Evolutionary conservation across 306 rosid species (phyloP).

Genomic region (Sicyos edulis): DNA sequence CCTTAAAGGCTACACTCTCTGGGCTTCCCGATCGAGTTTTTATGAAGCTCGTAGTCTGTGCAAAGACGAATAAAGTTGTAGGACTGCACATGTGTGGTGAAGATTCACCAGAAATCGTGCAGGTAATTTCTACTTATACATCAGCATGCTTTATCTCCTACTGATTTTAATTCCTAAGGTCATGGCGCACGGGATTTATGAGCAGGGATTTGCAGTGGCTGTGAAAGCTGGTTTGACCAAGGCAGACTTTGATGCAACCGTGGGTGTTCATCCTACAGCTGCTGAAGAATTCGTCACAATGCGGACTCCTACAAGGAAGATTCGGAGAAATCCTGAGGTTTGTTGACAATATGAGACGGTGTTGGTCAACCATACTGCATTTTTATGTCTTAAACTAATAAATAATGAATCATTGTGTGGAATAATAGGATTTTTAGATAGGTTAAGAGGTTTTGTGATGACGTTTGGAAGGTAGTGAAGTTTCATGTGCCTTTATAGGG

Average conservation of each 20-base stretch:
- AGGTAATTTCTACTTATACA: constrained; percentile 40
- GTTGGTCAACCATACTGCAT: background rate
- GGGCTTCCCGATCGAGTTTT: constrained; percentile 86
- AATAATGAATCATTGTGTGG: background rate
- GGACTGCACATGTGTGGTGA: constrained; percentile 96
- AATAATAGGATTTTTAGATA: background rate
- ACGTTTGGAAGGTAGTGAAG: background rate
- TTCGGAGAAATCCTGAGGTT: constrained; percentile 57
- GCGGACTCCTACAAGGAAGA: constrained; percentile 76
- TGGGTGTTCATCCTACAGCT: constrained; percentile 91
- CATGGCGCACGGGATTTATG: constrained; percentile 15
- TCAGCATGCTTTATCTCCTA: constrained; percentile 13
- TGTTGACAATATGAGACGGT: constrained; percentile 20
- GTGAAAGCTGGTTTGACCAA: constrained; percentile 90
- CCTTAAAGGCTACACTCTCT: constrained; percentile 87
- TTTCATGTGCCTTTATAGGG: background rate
- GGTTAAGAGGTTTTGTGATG: background rate
- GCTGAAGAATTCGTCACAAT: constrained; percentile 93
- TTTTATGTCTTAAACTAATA: background rate
- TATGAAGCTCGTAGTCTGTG: constrained; percentile 83
- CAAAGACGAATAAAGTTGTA: constrained; percentile 62
- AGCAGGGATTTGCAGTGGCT: constrained; percentile 93
- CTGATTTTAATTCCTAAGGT: constrained; percentile 21
- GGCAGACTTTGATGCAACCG: constrained; percentile 82
- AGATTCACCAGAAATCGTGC: constrained; percentile 83